A percentile compares a stretch with the other conserved stretches of the same genome.
Conservation (phyloP, 2,329 filamentous ascomycete species). For the Cladophialophora bantiana region DNA sequence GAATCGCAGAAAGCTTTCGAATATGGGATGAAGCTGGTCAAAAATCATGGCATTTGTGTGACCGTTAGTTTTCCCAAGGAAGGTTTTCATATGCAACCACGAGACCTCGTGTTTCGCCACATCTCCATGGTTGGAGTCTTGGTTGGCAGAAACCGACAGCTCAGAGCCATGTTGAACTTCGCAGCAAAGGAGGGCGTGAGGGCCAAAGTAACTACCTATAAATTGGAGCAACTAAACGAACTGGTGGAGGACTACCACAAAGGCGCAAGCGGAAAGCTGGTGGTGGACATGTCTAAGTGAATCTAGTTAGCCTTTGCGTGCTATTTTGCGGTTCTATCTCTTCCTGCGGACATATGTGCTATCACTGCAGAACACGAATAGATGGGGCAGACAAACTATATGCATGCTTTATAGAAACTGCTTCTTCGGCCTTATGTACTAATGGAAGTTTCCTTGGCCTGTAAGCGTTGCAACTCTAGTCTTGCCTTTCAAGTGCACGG, state of each 20-base stretch:
- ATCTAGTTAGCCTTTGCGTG: not conserved
- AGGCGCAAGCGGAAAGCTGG: slow-evolving; percentile 35
- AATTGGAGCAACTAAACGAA: slow-evolving; percentile 33
- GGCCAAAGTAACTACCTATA: slow-evolving; percentile 25
- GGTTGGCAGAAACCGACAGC: slow-evolving; percentile 55
- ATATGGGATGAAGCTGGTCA: slow-evolving; percentile 43
- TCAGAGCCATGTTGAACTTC: slow-evolving; percentile 72
- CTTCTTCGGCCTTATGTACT: not conserved
- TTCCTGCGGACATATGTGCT: not conserved
- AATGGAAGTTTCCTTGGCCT: not conserved
- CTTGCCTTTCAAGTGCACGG: too few relatives aligned
- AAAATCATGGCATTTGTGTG: slow-evolving; percentile 44
- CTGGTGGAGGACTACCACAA: slow-evolving; percentile 35
- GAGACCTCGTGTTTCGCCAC: slow-evolving; percentile 43
- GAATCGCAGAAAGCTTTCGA: slow-evolving; percentile 49
- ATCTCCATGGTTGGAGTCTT: slow-evolving; percentile 58
- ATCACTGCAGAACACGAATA: not conserved
- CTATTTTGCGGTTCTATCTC: not conserved
- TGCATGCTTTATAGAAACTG: not conserved
- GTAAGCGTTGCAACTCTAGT: too few relatives aligned
- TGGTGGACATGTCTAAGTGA: slow-evolving; percentile 22
- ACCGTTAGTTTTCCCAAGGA: slow-evolving; percentile 43
- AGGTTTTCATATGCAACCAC: not conserved
- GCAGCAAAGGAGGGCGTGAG: slow-evolving; percentile 22
- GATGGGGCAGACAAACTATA: not conserved